Evolutionary conservation across 805 yeast species (phyloP), one percentile per base, ranked within the genome.

Genomic region (Sugiyamaella valdiviana): DNA sequence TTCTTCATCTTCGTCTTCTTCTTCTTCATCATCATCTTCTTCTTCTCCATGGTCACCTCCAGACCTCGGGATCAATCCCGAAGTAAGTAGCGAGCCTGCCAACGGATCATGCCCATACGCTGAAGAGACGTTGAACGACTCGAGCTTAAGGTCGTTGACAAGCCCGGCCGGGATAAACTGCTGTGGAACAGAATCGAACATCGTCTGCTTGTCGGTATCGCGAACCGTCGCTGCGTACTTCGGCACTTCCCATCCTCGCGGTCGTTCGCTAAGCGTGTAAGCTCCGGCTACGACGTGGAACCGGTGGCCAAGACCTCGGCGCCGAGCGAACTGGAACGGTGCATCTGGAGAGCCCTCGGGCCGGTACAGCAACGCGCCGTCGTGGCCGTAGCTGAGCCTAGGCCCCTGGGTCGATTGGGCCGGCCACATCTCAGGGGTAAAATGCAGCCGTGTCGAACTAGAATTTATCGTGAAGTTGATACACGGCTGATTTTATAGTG

Each of bases 351-450:
- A 40, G 2, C 51, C 26, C 15, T 44, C 23, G 2, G 63, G 54
- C 2, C 52, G 49, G 46, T 52, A 57, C 2, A 64, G 32, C 10
- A 58, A 62, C 6, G 62, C 50, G 1, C 79, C 79, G 36, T 61
- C 65, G 6, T 71, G 68, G 1, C 79, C 79, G 54, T 70, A 71
- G 2, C 73, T 61, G 36, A 75, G 59, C 51, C 68, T 70, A 3
- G 63, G 63, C 4, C 76, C 76, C 36, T 62, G 53, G 15, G 64
- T 67, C 29, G 58, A 57, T 45, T 64, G 66, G 19, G 69, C 64
- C 50, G 76, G 75, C 76, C 75, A 72, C 60, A 57, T 57, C 15
- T 36, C 39, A 36, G 39, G 21, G 21, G 19, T 9, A 36, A 36
- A 36, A 10, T 15, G 6, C n/a, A 36, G 21, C 19, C 39, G 21